A percentile compares a stretch with the other conserved stretches of the same genome.
phyloP scores from a whole-genome alignment of 352 stramenopile species.

The Globisporangium mamillatum region DNA sequence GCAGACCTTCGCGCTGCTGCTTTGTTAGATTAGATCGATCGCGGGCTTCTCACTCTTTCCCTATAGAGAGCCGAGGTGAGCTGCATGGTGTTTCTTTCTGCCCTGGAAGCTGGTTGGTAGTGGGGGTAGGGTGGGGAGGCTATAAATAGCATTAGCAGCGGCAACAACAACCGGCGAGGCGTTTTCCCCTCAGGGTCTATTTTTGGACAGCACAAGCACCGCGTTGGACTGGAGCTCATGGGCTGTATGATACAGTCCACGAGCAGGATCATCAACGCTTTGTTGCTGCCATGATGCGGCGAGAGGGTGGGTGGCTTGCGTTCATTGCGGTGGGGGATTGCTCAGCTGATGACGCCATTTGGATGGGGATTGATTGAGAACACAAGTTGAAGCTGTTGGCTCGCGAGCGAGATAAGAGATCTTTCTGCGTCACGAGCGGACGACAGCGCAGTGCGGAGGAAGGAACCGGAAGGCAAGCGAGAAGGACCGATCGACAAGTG shows the following conservation, averaged over 20 bases:
- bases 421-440: neutral
- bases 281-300: neutral
- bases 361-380: neutral
- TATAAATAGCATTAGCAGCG: neutral
- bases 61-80: neutral
- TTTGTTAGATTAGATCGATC: neutral
- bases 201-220: neutral
- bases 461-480: neutral
- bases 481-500: neutral
- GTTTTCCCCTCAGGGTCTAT: neutral
- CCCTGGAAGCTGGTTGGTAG: neutral
- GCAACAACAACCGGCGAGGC: neutral
- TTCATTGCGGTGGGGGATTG: neutral
- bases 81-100: constrained; percentile 5
- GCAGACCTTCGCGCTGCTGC: neutral
- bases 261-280: neutral
- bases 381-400: constrained; percentile 4
- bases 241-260: neutral
- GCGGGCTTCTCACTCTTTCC: neutral
- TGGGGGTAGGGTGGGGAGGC: neutral
- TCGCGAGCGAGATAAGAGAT: neutral
- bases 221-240: neutral
- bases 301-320: neutral
- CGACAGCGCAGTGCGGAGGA: neutral
- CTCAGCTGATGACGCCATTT: neutral